Evolutionary conservation across 1,139 yeast genomes (phyloP), one percentile per base, ranked within the genome.

Genomic region (Geotrichum bryndzae): DNA sequence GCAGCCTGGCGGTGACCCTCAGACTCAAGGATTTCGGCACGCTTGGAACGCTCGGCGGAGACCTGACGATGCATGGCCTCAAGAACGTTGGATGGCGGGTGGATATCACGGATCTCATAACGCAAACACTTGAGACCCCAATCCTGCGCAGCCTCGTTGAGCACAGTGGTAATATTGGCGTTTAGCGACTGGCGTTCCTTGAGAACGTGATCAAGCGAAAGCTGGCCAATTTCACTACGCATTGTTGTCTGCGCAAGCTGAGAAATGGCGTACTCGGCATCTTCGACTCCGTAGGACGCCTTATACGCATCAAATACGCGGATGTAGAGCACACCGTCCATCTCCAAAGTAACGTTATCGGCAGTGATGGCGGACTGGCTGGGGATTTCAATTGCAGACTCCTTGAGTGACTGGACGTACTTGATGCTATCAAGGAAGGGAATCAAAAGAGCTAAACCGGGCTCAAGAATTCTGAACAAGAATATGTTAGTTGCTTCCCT

Each of bases 51-150:
- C 73, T 90, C 96, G 38, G 96, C 95, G 62, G 88, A 82, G 11
- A 90, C 96, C 75, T 88, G 96, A 71, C 94, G 83, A 74, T 89
- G 96, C 96, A 89, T 89, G 51, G 96, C 95, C 69, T 87, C 94
- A 69, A 88, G 81, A n/a, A 89, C 96, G 68, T 88, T 87, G 53
- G 82, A 81, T 0, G 96, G 96, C 3, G 96, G 96, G 70, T 89
- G 92, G 63, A 90, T 89, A 72, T 90, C 96, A 70, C 92, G 82
- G 74, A 90, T 89, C 74, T 90, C 96, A 73, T 90, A 89, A 71
- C 96, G 82, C 67, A 90, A 79, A 72, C 96, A 90, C 69, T 84
- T 82, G 61, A 90, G 87, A 61, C 96, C 96, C 96, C 96, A 90
- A 57, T 84, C 91, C 61, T 78, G 79, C 13, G 96, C 90, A 3